A percentile compares a stretch with the other conserved stretches of the same genome.
Evolutionary conservation across 225 moss, liverwort and hornwort species (phyloP).

Genomic region (Physcomitrium patens): DNA sequence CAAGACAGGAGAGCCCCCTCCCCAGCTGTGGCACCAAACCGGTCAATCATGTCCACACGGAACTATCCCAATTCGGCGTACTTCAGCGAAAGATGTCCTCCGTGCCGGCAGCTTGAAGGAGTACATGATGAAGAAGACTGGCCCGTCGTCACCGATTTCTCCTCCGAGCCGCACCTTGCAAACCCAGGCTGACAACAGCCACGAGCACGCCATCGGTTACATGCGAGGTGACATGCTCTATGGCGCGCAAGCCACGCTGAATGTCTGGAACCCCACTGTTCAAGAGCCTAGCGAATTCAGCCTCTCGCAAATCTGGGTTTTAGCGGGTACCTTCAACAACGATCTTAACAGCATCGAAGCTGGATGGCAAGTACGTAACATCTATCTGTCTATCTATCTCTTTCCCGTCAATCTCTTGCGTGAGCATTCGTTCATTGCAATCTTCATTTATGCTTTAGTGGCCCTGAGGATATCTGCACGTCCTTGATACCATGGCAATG

Average conservation of each 20-base stretch:
- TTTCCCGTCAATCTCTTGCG: background rate
- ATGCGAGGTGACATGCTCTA: conserved; percentile 51
- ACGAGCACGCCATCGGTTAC: conserved; percentile 62
- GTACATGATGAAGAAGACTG: conserved; percentile 48
- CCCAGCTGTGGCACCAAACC: conserved; percentile 51
- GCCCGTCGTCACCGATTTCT: conserved; percentile 21
- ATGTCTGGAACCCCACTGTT: conserved; percentile 57
- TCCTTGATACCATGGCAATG: background rate
- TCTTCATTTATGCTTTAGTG: too few relatives aligned
- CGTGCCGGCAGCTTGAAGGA: conserved; percentile 46
- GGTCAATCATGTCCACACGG: conserved; percentile 45
- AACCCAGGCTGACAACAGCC: conserved; percentile 44
- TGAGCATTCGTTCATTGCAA: background rate
- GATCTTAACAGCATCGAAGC: conserved; percentile 66
- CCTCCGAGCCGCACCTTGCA: conserved; percentile 30
- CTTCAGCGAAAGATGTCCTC: conserved; percentile 46
- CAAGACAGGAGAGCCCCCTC: conserved; percentile 18
- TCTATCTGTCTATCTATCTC: background rate
- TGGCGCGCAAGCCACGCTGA: conserved; percentile 53
- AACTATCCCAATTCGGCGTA: conserved; percentile 56
- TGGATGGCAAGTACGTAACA: conserved; percentile 57
- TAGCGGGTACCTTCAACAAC: conserved; percentile 59
- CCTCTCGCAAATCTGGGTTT: conserved; percentile 60
- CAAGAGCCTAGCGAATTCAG: conserved; percentile 58
- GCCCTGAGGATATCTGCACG: background rate